phyloP scores from a whole-genome alignment of 2,329 filamentous ascomycete species.

The Fusarium sp. region DNA sequence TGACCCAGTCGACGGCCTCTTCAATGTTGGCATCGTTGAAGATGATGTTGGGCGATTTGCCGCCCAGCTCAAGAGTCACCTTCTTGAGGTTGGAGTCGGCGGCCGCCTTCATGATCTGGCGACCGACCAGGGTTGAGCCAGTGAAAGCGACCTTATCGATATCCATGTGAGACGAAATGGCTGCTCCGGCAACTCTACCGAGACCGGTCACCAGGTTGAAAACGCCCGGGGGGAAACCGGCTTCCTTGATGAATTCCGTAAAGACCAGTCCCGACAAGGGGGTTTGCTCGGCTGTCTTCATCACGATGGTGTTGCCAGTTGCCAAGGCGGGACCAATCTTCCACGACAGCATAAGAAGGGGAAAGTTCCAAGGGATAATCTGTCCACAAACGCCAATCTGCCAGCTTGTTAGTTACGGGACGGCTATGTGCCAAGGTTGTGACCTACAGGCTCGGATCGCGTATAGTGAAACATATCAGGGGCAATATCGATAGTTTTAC shows the following conservation, averaged over 20 bases:
- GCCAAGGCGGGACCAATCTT: conserved; percentile 83
- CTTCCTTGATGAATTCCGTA: conserved; percentile 76
- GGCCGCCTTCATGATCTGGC: conserved; percentile 84
- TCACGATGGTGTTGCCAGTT: conserved; percentile 77
- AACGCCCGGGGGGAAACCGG: conserved; percentile 82
- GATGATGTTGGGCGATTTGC: conserved; percentile 85
- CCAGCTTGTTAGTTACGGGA: conserved; percentile 17
- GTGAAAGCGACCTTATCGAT: conserved; percentile 89
- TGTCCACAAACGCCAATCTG: conserved; percentile 82
- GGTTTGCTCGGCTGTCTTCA: conserved; percentile 84
- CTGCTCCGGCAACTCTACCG: conserved; percentile 82
- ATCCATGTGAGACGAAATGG: conserved; percentile 81
- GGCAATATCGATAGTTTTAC: conserved; percentile 85
- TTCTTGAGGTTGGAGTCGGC: conserved; percentile 84
- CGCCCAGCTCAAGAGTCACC: conserved; percentile 83
- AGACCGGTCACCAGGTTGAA: conserved; percentile 83
- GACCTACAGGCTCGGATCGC: conserved; percentile 72
- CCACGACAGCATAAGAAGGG: conserved; percentile 83
- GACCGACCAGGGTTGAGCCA: conserved; percentile 79
- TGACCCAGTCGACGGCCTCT: conserved; percentile 82
- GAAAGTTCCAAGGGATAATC: conserved; percentile 93
- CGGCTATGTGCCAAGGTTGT: background rate
- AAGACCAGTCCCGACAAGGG: conserved; percentile 78
- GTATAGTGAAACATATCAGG: conserved; percentile 88
- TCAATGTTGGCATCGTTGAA: conserved; percentile 84